These are phyloP conservation scores for Cutaneotrichosporon spelunceum DNA, from an alignment of 1,284 basidiomycete species.

Conservation along the genomic window DNA sequence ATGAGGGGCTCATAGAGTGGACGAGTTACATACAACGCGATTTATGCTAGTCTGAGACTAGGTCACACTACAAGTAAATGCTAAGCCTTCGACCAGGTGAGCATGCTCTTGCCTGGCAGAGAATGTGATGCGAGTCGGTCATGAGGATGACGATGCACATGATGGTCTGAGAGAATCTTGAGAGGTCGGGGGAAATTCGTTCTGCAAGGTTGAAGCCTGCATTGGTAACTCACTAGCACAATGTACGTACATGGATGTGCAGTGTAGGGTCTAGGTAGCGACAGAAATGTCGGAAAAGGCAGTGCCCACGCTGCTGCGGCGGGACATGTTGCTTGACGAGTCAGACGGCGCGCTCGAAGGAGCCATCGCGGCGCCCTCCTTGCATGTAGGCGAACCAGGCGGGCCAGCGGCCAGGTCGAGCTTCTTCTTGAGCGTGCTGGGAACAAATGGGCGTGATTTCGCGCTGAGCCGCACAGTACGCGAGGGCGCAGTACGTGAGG, in stretches of 20 bases:
- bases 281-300: neutral
- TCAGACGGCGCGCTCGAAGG: neutral
- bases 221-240: neutral
- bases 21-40: conserved; percentile 1
- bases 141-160: neutral
- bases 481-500: neutral
- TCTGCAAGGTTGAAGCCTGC: neutral
- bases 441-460: conserved; percentile 30
- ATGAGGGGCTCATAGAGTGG: neutral
- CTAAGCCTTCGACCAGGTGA: neutral
- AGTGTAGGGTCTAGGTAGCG: neutral
- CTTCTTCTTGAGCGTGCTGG: conserved; percentile 12
- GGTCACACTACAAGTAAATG: conserved; percentile 5
- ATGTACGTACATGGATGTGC: neutral
- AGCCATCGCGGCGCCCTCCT: neutral
- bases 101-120: conserved; percentile 1
- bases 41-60: neutral
- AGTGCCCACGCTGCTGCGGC: neutral
- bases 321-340: neutral
- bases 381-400: neutral
- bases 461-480: conserved; percentile 24
- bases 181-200: neutral
- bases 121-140: neutral
- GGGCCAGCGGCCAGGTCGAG: neutral
- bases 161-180: neutral